Base-by-base conservation (phyloP, 106 monocot species). In the Amphibolis antarctica region DNA sequence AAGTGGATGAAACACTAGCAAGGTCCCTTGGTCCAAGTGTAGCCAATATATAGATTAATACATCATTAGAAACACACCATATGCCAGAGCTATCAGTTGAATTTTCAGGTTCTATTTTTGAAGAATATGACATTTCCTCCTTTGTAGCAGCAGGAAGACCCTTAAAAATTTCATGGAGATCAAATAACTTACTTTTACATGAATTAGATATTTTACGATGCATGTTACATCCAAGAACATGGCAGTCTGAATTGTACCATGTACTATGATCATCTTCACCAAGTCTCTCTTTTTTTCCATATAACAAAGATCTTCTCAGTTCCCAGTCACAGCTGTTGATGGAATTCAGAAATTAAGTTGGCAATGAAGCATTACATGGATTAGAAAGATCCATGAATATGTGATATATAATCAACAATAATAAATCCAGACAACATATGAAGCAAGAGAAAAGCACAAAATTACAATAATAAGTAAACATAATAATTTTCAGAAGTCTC, bases 101-200 rank as follows among this genome's bases (percentile, higher is more conserved):
- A 55, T 73, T 55, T 55, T 78, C 74, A 44, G 82, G 82, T n/a
- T 46, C 78, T 66, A 90, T 75, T 76, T 70, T 75, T 62, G 82
- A 78, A 46, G 65, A 69, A 20, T 46, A 20, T 9, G 55, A 25
- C 59, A 23, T 80, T 59, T 73, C 80, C 19, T 76, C 80, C 69
- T 60, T 78, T 44, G 22, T 80, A 69, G 82, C 46, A 69, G 75
- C 62, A 59, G 96, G 90, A 55, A 96, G 73, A 55, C 62, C 64
- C 64, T 86, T 86, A 58, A 96, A 96, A 56, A 96, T 80, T 71
- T 87, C 86, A 78, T 90, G 84, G 60, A 96, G 82, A 69, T 90
- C 81, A 78, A 86, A 96, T 55, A 59, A 59, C 26, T 67, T 78
- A 49, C 64, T 69, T 44, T 69, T 68, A 53, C 23, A 29, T 50